phyloP scores from a whole-genome alignment of 176 grass and related monocot species.

The Ensete ventricosum region DNA sequence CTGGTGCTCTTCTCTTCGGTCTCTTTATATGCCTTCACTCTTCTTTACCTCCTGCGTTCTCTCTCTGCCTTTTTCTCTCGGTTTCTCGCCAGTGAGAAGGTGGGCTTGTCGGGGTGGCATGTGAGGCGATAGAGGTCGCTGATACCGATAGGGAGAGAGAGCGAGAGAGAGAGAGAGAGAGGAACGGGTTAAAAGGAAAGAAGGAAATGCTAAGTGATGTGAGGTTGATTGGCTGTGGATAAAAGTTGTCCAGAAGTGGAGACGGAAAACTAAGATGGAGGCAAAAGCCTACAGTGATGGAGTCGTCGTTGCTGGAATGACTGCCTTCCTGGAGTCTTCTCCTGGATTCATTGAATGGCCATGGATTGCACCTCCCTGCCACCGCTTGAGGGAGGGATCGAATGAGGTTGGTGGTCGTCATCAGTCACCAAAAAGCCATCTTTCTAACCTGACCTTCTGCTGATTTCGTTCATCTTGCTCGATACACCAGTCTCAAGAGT shows the following conservation, averaged over 20 bases:
- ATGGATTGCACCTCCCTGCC: neutral
- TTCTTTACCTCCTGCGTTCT: neutral
- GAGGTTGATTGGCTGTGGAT: neutral
- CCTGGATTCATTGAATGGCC: neutral
- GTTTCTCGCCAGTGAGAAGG: neutral
- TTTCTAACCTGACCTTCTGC: too few relatives aligned
- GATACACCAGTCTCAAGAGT: too few relatives aligned
- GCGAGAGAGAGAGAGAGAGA: neutral
- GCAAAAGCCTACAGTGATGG: too few relatives aligned
- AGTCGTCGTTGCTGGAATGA: too few relatives aligned
- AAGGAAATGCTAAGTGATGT: too few relatives aligned
- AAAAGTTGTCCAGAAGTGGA: neutral
- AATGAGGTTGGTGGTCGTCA: too few relatives aligned
- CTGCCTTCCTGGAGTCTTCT: neutral
- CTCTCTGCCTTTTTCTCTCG: neutral
- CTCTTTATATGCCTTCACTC: neutral
- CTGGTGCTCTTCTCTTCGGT: neutral
- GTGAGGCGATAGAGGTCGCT: neutral
- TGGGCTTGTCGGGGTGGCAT: slow-evolving; percentile 2
- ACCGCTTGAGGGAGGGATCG: too few relatives aligned
- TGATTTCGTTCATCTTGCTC: too few relatives aligned
- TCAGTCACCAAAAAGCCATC: too few relatives aligned
- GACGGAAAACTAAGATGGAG: neutral
- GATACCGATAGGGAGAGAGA: neutral
- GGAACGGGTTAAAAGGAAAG: too few relatives aligned